Percentiles rank a stretch among this genome's conserved stretches.
phyloP scores from a whole-genome alignment of 2,329 filamentous ascomycete species.

The Fusarium virguliforme region DNA sequence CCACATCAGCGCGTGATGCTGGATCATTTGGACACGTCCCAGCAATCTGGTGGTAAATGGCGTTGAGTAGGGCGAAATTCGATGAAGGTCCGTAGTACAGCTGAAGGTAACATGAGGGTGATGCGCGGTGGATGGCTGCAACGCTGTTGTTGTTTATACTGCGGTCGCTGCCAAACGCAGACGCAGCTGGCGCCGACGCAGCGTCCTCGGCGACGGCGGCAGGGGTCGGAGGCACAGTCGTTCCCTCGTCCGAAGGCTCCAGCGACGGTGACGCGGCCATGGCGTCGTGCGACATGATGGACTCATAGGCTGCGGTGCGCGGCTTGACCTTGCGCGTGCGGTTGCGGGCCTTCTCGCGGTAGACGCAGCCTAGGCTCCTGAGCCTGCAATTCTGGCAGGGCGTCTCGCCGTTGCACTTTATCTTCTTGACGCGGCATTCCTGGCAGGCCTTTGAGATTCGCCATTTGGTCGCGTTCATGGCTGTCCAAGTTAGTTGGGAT shows the following conservation, averaged over 20 bases:
- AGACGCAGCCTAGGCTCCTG: slow-evolving; percentile 51
- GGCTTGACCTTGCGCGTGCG: slow-evolving; percentile 49
- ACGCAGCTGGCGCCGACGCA: slow-evolving; percentile 19
- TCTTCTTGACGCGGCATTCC: slow-evolving; percentile 55
- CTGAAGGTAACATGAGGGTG: slow-evolving; percentile 61
- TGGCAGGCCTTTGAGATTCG: slow-evolving; percentile 56
- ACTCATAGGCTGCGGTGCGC: slow-evolving; percentile 45
- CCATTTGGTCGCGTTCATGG: slow-evolving; percentile 53
- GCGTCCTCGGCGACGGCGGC: slow-evolving; percentile 29
- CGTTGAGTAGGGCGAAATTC: slow-evolving; percentile 61
- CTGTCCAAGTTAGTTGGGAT: slow-evolving; percentile 1
- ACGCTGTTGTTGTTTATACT: slow-evolving; percentile 60
- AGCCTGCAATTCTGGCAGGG: slow-evolving; percentile 52
- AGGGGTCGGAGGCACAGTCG: slow-evolving; percentile 41
- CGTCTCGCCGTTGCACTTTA: slow-evolving; percentile 53
- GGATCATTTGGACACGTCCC: slow-evolving; percentile 47
- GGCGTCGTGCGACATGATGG: slow-evolving; percentile 43
- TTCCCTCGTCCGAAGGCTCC: slow-evolving; percentile 46
- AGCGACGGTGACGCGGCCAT: slow-evolving; percentile 33
- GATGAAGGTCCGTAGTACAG: slow-evolving; percentile 65
- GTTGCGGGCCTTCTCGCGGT: slow-evolving; percentile 54
- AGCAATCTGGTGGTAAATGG: slow-evolving; percentile 55
- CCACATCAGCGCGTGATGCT: slow-evolving; percentile 48
- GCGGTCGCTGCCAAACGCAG: slow-evolving; percentile 44
- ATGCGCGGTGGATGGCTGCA: slow-evolving; percentile 63